A percentile compares a stretch with the other conserved stretches of the same genome.
Conservation (phyloP, 2,329 filamentous ascomycete species). For the Microcyclosporella mali region DNA sequence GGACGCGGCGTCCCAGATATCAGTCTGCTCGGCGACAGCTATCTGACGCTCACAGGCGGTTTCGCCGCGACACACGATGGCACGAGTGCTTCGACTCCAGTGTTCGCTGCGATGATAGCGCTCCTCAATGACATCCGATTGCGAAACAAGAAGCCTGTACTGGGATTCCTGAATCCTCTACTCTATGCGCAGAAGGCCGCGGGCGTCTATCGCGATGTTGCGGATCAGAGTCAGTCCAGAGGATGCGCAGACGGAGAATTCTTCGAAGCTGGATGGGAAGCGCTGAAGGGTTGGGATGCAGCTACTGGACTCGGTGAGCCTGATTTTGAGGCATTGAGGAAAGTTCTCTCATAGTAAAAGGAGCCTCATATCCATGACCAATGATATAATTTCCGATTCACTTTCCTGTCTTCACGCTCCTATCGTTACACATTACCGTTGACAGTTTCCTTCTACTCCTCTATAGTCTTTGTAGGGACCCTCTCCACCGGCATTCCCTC, state of each 20-base stretch:
- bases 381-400: too few species aligned
- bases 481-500: conserved; percentile 12
- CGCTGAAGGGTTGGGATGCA: conserved; percentile 22
- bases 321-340: conserved; percentile 6
- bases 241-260: conserved; percentile 8
- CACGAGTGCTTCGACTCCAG: conserved; percentile 49
- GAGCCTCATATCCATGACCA: too few species aligned
- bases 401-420: too few species aligned
- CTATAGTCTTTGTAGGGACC: conserved; percentile 16
- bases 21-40: conserved; percentile 15
- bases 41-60: too few species aligned
- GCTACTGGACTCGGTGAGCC: conserved; percentile 1
- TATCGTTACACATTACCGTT: background rate
- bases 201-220: conserved; percentile 45
- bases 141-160: conserved; percentile 39
- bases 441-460: conserved; percentile 6
- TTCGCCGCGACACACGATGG: conserved; percentile 27
- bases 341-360: too few species aligned
- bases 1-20: conserved; percentile 43
- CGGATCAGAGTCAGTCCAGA: conserved; percentile 25
- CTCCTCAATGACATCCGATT: conserved; percentile 59
- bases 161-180: conserved; percentile 54
- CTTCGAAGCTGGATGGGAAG: conserved; percentile 21
- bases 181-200: conserved; percentile 40
- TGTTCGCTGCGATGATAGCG: conserved; percentile 53